A percentile compares a stretch with the other conserved stretches of the same genome.
Conservation (phyloP, 169 alveolate genomes). For the Cryptosporidium viatorum region DNA sequence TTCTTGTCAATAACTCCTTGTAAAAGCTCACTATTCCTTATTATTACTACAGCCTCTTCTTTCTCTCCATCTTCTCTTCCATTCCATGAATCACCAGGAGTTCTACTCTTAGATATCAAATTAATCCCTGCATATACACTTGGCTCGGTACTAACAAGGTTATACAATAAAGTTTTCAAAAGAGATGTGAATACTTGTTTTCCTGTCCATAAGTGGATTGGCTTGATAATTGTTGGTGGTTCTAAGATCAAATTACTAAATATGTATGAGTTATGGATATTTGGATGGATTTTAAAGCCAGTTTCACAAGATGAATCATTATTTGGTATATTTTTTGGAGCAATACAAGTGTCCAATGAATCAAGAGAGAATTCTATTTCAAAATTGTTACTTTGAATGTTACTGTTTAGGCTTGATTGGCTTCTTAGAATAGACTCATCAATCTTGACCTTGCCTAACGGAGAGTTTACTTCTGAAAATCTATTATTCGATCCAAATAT, state of each 20-base stretch:
- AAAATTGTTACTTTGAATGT: not conserved
- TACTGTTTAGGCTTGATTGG: not conserved
- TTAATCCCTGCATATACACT: constrained; percentile 57
- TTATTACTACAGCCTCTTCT: constrained; percentile 78
- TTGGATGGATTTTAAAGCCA: not conserved
- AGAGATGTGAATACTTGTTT: constrained; percentile 86
- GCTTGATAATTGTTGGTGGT: constrained; percentile 94
- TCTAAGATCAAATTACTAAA: constrained; percentile 77
- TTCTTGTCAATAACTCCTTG: constrained; percentile 97
- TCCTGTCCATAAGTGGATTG: constrained; percentile 96
- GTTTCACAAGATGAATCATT: not conserved
- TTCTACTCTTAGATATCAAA: constrained; percentile 80
- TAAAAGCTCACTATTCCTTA: constrained; percentile 90
- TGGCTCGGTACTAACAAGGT: constrained; percentile 34
- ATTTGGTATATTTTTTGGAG: not conserved
- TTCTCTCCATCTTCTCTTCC: constrained; percentile 82
- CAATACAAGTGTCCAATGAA: constrained; percentile 1
- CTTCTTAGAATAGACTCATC: constrained; percentile 38
- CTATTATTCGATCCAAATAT: constrained; percentile 59
- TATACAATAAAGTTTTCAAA: constrained; percentile 44
- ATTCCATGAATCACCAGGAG: constrained; percentile 91
- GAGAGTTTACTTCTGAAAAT: constrained; percentile 51
- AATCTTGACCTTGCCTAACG: constrained; percentile 38
- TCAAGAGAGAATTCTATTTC: not conserved
- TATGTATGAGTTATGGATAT: not conserved